Evolutionary conservation across 2,329 filamentous ascomycete genomes (phyloP).

Genomic region (Beauveria australis): DNA sequence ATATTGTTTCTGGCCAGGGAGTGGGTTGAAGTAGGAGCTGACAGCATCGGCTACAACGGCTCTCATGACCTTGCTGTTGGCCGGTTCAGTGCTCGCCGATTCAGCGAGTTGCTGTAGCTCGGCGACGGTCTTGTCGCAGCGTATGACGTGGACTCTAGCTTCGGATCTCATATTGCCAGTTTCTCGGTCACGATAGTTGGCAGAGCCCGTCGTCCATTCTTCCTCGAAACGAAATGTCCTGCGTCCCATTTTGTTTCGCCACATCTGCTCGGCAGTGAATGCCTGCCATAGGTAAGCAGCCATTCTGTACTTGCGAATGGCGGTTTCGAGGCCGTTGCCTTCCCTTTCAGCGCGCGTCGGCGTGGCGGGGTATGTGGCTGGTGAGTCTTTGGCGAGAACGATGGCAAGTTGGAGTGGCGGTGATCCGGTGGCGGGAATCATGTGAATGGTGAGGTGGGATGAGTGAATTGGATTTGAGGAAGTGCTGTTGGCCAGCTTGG

Average conservation of each 20-base stretch:
- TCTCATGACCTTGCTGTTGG: constrained; percentile 65
- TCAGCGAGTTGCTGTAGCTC: constrained; percentile 72
- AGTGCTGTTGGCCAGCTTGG: constrained; percentile 65
- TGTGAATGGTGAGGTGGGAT: constrained; percentile 75
- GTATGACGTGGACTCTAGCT: constrained; percentile 80
- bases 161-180: constrained; percentile 75
- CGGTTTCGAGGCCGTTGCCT: constrained; percentile 72
- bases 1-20: constrained; percentile 74
- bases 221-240: constrained; percentile 88
- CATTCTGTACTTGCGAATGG: constrained; percentile 87
- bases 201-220: constrained; percentile 80
- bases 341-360: constrained; percentile 69
- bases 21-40: constrained; percentile 64
- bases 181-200: constrained; percentile 66
- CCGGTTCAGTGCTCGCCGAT: constrained; percentile 67
- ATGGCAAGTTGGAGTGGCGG: constrained; percentile 88
- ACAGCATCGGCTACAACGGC: constrained; percentile 71
- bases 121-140: constrained; percentile 72
- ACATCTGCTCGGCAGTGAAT: constrained; percentile 96
- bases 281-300: constrained; percentile 95
- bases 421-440: constrained; percentile 67
- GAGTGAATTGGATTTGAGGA: constrained; percentile 64
- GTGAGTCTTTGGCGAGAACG: constrained; percentile 79
- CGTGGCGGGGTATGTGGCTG: constrained; percentile 73
- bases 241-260: constrained; percentile 75